Conservation (phyloP, 1,284 basidiomycete species). For the Trichosporon inkin region DNA sequence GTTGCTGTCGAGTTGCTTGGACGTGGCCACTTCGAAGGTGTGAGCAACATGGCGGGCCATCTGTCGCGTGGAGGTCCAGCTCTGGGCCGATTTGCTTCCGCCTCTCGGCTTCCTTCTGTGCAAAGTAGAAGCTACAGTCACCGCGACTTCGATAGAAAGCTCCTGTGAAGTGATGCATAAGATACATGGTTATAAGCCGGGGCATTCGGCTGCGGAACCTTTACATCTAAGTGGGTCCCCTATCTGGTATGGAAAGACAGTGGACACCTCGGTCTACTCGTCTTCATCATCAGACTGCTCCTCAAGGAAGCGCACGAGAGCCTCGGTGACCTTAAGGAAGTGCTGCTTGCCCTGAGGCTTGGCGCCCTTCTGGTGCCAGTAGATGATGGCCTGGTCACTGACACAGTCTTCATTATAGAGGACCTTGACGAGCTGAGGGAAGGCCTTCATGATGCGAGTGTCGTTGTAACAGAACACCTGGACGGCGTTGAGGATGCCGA, state of each 20-base stretch:
- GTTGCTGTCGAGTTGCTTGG: neutral
- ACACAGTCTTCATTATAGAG: conserved; percentile 93
- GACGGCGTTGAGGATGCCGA: conserved; percentile 85
- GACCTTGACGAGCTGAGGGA: conserved; percentile 90
- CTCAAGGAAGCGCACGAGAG: conserved; percentile 68
- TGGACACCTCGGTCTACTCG: conserved; percentile 11
- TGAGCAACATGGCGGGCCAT: neutral
- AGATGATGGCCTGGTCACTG: conserved; percentile 91
- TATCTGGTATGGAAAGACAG: neutral
- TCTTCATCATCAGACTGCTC: conserved; percentile 46
- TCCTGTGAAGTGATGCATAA: conserved; percentile 2
- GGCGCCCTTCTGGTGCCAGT: conserved; percentile 95
- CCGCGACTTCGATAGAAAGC: too few species aligned
- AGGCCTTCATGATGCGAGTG: conserved; percentile 85
- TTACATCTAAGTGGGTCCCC: neutral
- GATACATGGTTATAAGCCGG: conserved; percentile 1
- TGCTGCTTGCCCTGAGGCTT: conserved; percentile 91
- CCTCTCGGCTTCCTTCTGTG: neutral
- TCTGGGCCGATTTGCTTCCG: conserved; percentile 2
- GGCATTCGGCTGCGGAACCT: neutral
- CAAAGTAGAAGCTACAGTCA: neutral
- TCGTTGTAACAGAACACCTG: conserved; percentile 95
- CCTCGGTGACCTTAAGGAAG: conserved; percentile 82
- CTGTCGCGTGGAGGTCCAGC: neutral
- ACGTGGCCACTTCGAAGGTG: neutral